Percentiles rank a stretch among this genome's conserved stretches.
Evolutionary conservation across 805 yeast species (phyloP).

Genomic region (Starmera pachycereana): DNA sequence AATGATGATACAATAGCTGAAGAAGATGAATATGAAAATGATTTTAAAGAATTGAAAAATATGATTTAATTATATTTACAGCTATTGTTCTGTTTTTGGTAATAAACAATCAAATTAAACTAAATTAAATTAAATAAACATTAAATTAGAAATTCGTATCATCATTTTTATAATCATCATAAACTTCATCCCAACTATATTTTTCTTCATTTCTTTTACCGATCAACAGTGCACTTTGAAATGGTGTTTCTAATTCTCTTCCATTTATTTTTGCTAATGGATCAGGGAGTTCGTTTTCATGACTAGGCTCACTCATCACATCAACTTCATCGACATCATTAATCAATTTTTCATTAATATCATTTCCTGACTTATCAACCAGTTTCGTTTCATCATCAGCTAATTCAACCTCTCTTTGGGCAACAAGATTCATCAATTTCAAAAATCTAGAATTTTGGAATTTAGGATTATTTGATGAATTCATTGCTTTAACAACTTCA

Average conservation of each 20-base stretch:
- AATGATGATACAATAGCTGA: slow-evolving; percentile 16
- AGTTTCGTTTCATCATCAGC: slow-evolving; percentile 16
- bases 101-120: too few relatives aligned
- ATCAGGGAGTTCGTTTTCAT: slow-evolving; percentile 13
- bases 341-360: slow-evolving; percentile 10
- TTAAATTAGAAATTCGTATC: slow-evolving; percentile 5
- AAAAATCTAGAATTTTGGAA: slow-evolving; percentile 18
- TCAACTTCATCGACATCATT: background rate
- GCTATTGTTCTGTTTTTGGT: too few relatives aligned
- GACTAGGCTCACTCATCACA: background rate
- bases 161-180: slow-evolving; percentile 18
- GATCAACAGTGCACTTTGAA: slow-evolving; percentile 14
- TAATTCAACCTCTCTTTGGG: slow-evolving; percentile 14
- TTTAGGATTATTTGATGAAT: slow-evolving; percentile 7
- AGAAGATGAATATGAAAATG: background rate
- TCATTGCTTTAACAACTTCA: slow-evolving; percentile 17
- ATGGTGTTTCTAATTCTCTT: slow-evolving; percentile 15
- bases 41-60: background rate
- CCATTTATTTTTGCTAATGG: slow-evolving; percentile 13
- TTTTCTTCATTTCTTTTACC: slow-evolving; percentile 3
- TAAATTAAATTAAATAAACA: background rate
- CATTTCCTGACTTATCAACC: slow-evolving; percentile 15
- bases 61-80: background rate
- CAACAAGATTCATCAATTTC: slow-evolving; percentile 16
- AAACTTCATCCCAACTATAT: slow-evolving; percentile 21